Percentiles rank a stretch among this genome's conserved stretches.
These are phyloP conservation scores for Psophocarpus tetragonolobus DNA, from an alignment of 306 rosid species.

Conservation along the genomic window DNA sequence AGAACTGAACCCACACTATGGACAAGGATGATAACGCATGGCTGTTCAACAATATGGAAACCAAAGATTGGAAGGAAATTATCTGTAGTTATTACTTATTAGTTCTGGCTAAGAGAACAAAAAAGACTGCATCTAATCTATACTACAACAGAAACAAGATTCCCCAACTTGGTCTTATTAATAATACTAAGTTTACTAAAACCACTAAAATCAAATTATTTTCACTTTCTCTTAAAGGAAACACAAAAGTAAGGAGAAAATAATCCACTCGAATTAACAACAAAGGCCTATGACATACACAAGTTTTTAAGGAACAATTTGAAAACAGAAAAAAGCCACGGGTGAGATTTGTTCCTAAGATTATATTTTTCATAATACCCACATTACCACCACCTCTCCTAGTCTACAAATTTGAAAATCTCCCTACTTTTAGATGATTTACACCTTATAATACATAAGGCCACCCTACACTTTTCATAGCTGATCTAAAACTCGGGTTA, in stretches of 20 bases:
- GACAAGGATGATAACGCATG: conserved; percentile 8
- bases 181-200: conserved; percentile 9
- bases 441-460: too few species aligned
- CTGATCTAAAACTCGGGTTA: too few species aligned
- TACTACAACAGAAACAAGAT: neutral
- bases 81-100: neutral
- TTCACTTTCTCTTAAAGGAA: neutral
- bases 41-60: neutral
- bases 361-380: neutral
- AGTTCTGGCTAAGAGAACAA: conserved; percentile 1
- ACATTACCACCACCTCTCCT: neutral
- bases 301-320: neutral
- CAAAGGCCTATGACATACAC: neutral
- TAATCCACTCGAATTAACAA: conserved; percentile 12
- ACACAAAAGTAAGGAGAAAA: neutral
- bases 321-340: neutral
- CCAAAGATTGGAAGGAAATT: neutral
- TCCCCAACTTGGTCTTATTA: conserved; percentile 5
- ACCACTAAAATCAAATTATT: neutral
- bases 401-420: neutral
- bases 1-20: neutral
- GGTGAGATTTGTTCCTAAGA: neutral
- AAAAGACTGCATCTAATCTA: neutral
- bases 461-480: too few species aligned
- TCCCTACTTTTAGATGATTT: neutral